A percentile compares a stretch with the other conserved stretches of the same genome.
These are phyloP conservation scores for Synchytrium microbalum DNA, from an alignment of 371 early-diverging fungal genomes.

Conservation along the genomic window DNA sequence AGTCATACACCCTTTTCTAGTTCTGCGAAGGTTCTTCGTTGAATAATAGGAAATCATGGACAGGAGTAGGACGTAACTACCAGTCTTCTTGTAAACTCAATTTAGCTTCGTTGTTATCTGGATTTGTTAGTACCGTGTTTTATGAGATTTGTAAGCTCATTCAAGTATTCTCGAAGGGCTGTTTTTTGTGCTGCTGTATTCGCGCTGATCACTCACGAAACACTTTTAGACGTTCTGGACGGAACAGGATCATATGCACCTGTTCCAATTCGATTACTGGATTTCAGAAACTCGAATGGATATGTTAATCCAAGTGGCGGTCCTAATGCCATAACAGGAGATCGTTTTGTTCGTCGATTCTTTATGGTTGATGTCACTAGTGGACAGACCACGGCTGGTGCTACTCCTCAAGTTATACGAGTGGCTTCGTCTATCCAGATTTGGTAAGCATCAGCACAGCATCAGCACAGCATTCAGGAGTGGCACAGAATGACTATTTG, in stretches of 20 bases:
- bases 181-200: conserved; percentile 1
- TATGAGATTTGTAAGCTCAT: conserved; percentile 29
- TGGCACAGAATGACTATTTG: conserved; percentile 3
- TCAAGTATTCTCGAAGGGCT: neutral
- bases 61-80: conserved; percentile 28
- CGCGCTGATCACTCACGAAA: neutral
- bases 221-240: conserved; percentile 5
- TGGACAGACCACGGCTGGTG: conserved; percentile 24
- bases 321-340: conserved; percentile 19
- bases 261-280: conserved; percentile 29
- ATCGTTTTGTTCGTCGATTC: conserved; percentile 31
- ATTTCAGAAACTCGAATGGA: conserved; percentile 14
- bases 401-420: conserved; percentile 22
- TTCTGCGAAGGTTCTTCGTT: conserved; percentile 16
- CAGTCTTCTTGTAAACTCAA: conserved; percentile 24
- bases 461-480: conserved; percentile 12
- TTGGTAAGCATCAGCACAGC: conserved; percentile 22
- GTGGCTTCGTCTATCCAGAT: conserved; percentile 24
- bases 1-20: conserved; percentile 7
- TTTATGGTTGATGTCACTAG: conserved; percentile 32
- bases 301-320: conserved; percentile 14
- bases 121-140: conserved; percentile 23
- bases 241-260: conserved; percentile 21
- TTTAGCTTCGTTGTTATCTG: conserved; percentile 15
- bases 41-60: conserved; percentile 19